These are phyloP conservation scores for Suillus clintonianus DNA, from an alignment of 768 basidiomycete genomes.

Conservation along the genomic window DNA sequence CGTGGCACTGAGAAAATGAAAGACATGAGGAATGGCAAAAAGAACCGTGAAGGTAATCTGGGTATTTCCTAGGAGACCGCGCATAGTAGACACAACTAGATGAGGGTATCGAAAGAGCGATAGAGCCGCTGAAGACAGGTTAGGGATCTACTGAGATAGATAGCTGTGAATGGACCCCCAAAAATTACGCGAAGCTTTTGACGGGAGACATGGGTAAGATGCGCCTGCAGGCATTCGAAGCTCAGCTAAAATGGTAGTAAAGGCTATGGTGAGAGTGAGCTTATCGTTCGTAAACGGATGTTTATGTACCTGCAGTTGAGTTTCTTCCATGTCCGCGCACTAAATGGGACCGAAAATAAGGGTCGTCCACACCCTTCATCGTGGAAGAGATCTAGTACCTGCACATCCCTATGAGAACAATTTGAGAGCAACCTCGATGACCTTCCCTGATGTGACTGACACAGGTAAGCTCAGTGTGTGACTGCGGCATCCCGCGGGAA, in stretches of 20 bases:
- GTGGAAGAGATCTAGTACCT: conserved; percentile 13
- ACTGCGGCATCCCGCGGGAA: conserved; percentile 21
- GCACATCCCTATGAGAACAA: conserved; percentile 20
- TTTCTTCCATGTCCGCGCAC: conserved; percentile 8
- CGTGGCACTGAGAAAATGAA: conserved; percentile 1
- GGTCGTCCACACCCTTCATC: conserved; percentile 4
- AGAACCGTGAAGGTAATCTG: not conserved
- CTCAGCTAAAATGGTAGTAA: conserved; percentile 16
- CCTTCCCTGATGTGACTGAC: conserved; percentile 7
- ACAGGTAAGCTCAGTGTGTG: conserved; percentile 1
- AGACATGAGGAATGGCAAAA: not conserved
- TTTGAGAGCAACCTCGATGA: conserved; percentile 17
- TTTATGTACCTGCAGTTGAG: conserved; percentile 12
- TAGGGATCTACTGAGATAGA: not conserved
- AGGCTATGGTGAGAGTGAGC: conserved; percentile 8
- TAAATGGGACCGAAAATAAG: conserved; percentile 17
- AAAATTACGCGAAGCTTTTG: conserved; percentile 33
- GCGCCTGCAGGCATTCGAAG: conserved; percentile 20
- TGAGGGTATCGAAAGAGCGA: not conserved
- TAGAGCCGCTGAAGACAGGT: not conserved
- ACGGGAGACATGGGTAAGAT: conserved; percentile 17
- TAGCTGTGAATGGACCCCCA: conserved; percentile 21
- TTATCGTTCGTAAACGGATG: conserved; percentile 15
- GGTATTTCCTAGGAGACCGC: conserved; percentile 34
- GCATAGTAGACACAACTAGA: conserved; percentile 1